Base-by-base conservation (phyloP, 164 flowering plant genomes). In the Vitis rotundifolia region DNA sequence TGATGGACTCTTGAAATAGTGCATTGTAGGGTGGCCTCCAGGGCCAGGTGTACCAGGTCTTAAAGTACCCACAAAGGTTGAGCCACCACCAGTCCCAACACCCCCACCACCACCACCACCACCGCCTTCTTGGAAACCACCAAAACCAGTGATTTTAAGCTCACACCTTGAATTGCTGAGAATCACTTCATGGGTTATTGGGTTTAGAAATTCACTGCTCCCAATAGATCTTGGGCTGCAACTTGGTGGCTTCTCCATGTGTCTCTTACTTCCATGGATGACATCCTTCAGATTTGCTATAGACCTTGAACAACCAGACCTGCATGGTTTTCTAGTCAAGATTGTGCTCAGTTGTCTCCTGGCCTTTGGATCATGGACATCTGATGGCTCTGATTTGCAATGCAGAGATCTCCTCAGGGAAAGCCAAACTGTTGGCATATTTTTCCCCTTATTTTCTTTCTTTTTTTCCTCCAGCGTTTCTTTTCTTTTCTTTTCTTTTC, bases 241-340 rank as follows among this genome's bases (percentile, higher is more conserved):
- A 73, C 84, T 86, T 26, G 97, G 86, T 14, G 97, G 96, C 82
- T 76, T 89, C 9, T 93, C 92, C 31, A 81, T 18, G 65, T 93
- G 99, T 64, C 92, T 83, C 67, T 89, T 91, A 82, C 94, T 91
- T 49, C 96, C 96, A 81, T 91, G 93, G 67, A 93, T 93, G 6
- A 91, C 99, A 82, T 95, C 99, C 74, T 85, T 93, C 70, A 95
- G 94, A 77, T 93, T 95, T 19, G 98, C 89, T 56, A 95, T 93
- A 31, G 99, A 95, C 87, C 96, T 88, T 68, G 99, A 93, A 70
- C 99, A 95, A 1, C 99, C 99, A 52, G 99, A 95, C 87, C 93
- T 83, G 8, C 87, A 82, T 14, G 80, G 70, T 71, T 81, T 90
- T 60, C 67, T 87, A 8, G 96, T 90, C 81, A 87, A 76, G 74